Base-by-base conservation (phyloP, 2,329 filamentous ascomycete genomes). In the Trichoderma polysporum region DNA sequence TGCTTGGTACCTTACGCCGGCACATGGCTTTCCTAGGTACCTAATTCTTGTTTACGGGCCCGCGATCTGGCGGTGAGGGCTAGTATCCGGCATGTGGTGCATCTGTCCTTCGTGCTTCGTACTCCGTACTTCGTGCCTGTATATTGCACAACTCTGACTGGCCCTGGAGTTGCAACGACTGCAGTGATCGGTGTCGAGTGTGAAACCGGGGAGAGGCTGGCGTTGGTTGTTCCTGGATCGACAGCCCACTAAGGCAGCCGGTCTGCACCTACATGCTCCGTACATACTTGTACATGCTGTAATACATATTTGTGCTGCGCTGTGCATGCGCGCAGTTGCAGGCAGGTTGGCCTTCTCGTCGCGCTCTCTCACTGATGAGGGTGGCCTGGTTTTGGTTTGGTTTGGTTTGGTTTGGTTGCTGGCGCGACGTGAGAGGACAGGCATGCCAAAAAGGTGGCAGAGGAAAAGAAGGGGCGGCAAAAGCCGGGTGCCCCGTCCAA, bases 171-270 rank as follows among this genome's bases (percentile, higher is more conserved):
- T 60, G 31, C 31, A 45, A 19, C 31, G 19, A 17, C 29, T 15
- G 15, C 19, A 45, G 41, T 45, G 41, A 19, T 45, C n/a, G 41
- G 41, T 45, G n/a, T 45, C n/a, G 45, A 50, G 58, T 50, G 54
- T 58, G 58, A 19, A 29, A 61, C 58, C 45, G 45, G 45, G 45
- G 49, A 17, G 37, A 19, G 39, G 45, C 45, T 61, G 45, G 33
- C 27, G 58, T 39, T 52, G 45, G 29, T 17, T 19, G 58, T 61
- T 39, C 58, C 58, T 61, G 58, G 58, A 61, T 61, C 47, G 45
- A 15, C 45, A 27, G 45, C 27, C 58, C 47, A 49, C 41, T 17
- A 49, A 49, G 22, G 45, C 22, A 49, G 3, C 45, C 25, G 3
- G n/a, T 31, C 8, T 29, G 49, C 27, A 52, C 49, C 6, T 27